Percentiles rank a stretch among this genome's conserved stretches.
Conservation (phyloP, 2,329 filamentous ascomycete species). For the Trichoderma atrobrunneum region DNA sequence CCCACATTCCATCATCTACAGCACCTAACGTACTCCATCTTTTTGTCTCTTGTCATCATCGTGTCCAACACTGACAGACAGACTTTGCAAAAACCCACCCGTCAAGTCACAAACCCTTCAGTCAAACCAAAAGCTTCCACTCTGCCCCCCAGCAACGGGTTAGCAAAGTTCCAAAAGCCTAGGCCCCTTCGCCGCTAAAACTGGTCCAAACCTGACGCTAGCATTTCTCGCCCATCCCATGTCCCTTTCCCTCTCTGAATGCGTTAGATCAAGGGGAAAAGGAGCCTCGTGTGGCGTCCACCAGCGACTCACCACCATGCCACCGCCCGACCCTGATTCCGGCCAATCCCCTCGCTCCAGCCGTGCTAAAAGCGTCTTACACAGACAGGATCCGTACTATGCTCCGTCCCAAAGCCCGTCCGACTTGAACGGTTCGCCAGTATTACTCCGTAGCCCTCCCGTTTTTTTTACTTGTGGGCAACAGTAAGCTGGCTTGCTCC, state of each 20-base stretch:
- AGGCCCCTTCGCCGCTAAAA: neutral
- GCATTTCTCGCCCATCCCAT: constrained; percentile 5
- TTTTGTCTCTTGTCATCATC: neutral
- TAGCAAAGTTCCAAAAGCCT: neutral
- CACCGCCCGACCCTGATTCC: constrained; percentile 5
- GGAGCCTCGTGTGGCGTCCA: constrained; percentile 18
- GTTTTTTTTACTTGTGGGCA: neutral
- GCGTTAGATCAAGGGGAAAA: constrained; percentile 17
- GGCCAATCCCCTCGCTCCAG: constrained; percentile 3
- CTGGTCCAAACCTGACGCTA: neutral
- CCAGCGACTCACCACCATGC: constrained; percentile 12
- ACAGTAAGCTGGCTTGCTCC: neutral
- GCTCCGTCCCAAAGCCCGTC: neutral
- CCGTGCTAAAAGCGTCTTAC: neutral
- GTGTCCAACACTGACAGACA: neutral
- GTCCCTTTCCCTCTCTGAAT: neutral
- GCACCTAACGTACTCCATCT: neutral
- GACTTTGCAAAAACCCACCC: neutral
- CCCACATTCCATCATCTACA: neutral
- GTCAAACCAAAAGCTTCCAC: neutral
- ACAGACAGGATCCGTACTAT: constrained; percentile 1
- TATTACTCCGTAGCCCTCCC: constrained; percentile 1
- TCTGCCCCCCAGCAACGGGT: neutral
- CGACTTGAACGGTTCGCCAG: neutral
- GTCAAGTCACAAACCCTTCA: neutral